Conservation (phyloP, 2,329 filamentous ascomycete genomes). For the Zymoseptoria ardabiliae region DNA sequence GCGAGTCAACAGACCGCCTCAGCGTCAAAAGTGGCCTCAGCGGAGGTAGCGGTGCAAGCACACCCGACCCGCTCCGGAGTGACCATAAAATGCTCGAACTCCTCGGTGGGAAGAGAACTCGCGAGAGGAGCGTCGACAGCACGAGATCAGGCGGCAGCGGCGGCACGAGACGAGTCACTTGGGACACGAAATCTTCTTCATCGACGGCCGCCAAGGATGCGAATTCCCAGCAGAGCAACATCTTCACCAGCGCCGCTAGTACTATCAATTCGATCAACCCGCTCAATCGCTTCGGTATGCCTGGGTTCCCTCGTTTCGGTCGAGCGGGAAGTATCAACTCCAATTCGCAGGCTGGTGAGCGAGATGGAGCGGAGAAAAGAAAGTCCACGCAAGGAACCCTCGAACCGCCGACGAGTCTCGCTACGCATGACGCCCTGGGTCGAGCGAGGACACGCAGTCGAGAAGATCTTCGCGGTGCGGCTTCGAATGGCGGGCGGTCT, state of each 20-base stretch:
- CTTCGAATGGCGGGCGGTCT: neutral
- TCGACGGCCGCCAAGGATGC: conserved; percentile 13
- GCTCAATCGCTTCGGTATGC: conserved; percentile 30
- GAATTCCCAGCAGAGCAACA: conserved; percentile 3
- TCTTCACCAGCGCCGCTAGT: conserved; percentile 19
- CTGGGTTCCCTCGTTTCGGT: conserved; percentile 30
- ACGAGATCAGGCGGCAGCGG: conserved; percentile 54
- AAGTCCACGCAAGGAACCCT: neutral
- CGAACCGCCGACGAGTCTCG: neutral
- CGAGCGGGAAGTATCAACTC: conserved; percentile 20
- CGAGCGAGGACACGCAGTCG: neutral
- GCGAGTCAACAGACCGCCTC: conserved; percentile 18
- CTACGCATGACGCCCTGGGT: neutral
- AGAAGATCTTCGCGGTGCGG: neutral
- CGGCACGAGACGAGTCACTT: conserved; percentile 26
- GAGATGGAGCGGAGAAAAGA: neutral
- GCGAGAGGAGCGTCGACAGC: conserved; percentile 75
- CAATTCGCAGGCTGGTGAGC: conserved; percentile 8
- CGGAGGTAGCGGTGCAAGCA: conserved; percentile 26
- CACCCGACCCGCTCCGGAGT: conserved; percentile 29
- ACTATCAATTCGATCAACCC: conserved; percentile 30
- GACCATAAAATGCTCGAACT: conserved; percentile 65
- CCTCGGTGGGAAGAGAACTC: conserved; percentile 56
- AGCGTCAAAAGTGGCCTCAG: conserved; percentile 27
- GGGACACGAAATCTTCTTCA: conserved; percentile 19